These are phyloP conservation scores for Lodderomyces parapsilosis DNA, from an alignment of 1,139 yeast genomes.

Conservation along the genomic window DNA sequence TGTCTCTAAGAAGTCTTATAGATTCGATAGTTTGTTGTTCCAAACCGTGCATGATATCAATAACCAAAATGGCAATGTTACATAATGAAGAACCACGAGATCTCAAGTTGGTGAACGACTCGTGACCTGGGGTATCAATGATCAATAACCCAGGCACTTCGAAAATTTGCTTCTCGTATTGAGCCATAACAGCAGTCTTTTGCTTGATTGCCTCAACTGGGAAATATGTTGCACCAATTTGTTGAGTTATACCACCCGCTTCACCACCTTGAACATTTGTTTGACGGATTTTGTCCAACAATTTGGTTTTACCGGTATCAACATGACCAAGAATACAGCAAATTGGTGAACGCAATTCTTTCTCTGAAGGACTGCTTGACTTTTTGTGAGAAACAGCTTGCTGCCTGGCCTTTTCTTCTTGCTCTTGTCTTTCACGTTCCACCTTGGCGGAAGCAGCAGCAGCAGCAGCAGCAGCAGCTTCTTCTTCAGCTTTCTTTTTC, in stretches of 20 bases:
- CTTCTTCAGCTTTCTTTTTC: conserved; percentile 3
- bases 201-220: conserved; percentile 91
- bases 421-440: conserved; percentile 5
- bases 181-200: conserved; percentile 89
- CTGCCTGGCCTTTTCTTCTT: conserved; percentile 1
- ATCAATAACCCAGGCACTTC: conserved; percentile 96
- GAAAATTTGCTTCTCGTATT: conserved; percentile 78
- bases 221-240: conserved; percentile 99
- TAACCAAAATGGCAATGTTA: conserved; percentile 97
- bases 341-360: conserved; percentile 91
- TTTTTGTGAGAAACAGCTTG: conserved; percentile 13
- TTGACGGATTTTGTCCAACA: conserved; percentile 95
- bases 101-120: conserved; percentile 95
- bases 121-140: conserved; percentile 99
- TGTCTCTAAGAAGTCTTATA: conserved; percentile 83
- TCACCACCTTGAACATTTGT: conserved; percentile 99
- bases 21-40: conserved; percentile 98
- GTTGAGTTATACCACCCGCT: conserved; percentile 99
- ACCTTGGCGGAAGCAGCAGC: conserved; percentile 13
- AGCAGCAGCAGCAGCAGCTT: conserved; percentile 11
- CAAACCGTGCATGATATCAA: conserved; percentile 98
- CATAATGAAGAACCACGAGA: conserved; percentile 98
- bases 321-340: conserved; percentile 99
- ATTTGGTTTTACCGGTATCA: conserved; percentile 98
- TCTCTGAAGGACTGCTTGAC: conserved; percentile 22